A percentile compares a stretch with the other conserved stretches of the same genome.
These are phyloP conservation scores for Panus rudis DNA, from an alignment of 768 basidiomycete genomes.

Conservation along the genomic window DNA sequence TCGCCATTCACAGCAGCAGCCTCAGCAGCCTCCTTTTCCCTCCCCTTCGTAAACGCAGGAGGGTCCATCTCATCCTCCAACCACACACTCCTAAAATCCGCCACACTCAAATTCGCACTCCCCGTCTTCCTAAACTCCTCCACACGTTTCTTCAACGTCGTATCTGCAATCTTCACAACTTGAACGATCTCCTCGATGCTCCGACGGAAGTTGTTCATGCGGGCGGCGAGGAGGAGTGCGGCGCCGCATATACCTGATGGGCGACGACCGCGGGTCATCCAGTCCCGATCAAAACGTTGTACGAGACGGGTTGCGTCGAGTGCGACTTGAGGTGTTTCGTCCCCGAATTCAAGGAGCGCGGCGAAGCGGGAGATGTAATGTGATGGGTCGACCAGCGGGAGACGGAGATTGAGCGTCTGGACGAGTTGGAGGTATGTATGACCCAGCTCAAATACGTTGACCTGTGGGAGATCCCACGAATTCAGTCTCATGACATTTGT, in stretches of 20 bases:
- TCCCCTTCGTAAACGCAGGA: slow-evolving; percentile 78
- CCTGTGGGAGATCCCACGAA: slow-evolving; percentile 36
- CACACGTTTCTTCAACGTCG: slow-evolving; percentile 85
- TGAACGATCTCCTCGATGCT: slow-evolving; percentile 95
- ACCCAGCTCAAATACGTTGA: slow-evolving; percentile 96
- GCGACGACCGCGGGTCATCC: slow-evolving; percentile 93
- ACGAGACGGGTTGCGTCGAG: slow-evolving; percentile 92
- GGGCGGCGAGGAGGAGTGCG: slow-evolving; percentile 86
- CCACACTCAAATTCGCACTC: slow-evolving; percentile 77
- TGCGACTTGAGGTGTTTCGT: slow-evolving; percentile 87
- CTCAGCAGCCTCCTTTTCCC: slow-evolving; percentile 58
- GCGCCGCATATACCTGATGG: slow-evolving; percentile 98
- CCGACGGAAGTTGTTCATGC: slow-evolving; percentile 97
- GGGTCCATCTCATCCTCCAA: slow-evolving; percentile 89
- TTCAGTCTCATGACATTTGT: not conserved
- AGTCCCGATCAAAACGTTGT: slow-evolving; percentile 89
- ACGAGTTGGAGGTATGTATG: slow-evolving; percentile 94
- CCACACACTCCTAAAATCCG: slow-evolving; percentile 88
- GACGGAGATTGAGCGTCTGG: slow-evolving; percentile 74
- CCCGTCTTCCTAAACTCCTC: slow-evolving; percentile 93
- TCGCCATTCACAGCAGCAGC: slow-evolving; percentile 29
- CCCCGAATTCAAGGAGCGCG: slow-evolving; percentile 91
- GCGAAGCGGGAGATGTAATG: slow-evolving; percentile 96
- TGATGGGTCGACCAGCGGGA: slow-evolving; percentile 90
- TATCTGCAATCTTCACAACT: slow-evolving; percentile 98